Evolutionary conservation across 208 protist genomes (phyloP), one percentile per base, ranked within the genome.

Genomic region (Leptomonas seymouri): DNA sequence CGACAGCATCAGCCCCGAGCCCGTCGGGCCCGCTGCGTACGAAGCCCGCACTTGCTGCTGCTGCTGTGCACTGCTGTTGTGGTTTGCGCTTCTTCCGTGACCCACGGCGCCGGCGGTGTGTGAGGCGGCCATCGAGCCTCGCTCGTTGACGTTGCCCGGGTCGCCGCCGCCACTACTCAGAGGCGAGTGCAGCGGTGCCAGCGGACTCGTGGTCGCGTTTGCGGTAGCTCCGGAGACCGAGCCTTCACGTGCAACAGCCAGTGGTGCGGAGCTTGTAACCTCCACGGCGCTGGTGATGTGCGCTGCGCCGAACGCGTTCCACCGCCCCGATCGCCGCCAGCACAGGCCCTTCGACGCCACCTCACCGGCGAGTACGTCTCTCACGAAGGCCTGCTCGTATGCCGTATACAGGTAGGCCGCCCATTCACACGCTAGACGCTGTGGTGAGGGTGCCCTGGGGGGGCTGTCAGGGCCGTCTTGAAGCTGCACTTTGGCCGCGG

Each of bases 341-440:
- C 67, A 73, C 41, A 94, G 71, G 18, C 86, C 89, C 20, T 64
- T 74, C 23, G 53, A 25, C 0, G 67, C 71, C n/a, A 90, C 63
- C 42, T 84, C 83, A 14, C 46, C 46, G 6, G 59, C 56, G n/a
- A 92, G 34, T 16, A 84, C 25, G 12, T 44, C 16, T 20, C 14
- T 0, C 21, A 84, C 44, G 57, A 72, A 84, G 21, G 49, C 78
- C 23, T 30, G 23, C 27, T 65, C 63, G 73, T 87, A 91, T 20
- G 39, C 55, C 8, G 23, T 25, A 18, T 28, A n/a, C 41, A 95
- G 67, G 72, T 85, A 81, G 23, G 23, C 3, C 46, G 71, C 55
- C 86, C 86, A 95, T 48, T 95, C 81, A 18, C 67, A 20, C 16
- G 90, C 90, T 14, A 95, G 67, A 2, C 49, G 45, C 48, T 44